phyloP scores from a whole-genome alignment of 352 stramenopile genomes.

The Lagenidium giganteum region DNA sequence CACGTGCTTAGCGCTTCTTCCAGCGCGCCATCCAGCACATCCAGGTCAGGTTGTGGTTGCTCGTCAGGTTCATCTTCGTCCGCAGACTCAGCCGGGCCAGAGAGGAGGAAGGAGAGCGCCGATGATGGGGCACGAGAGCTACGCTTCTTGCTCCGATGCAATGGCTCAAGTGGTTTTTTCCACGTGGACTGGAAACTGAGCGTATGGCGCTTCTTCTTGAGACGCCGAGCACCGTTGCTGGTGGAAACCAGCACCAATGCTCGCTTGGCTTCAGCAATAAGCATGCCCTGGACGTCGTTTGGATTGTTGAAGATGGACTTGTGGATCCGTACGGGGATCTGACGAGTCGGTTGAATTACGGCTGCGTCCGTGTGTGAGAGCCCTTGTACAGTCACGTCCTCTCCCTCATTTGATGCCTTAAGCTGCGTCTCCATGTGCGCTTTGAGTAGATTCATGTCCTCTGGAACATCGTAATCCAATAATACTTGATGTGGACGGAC shows the following conservation, averaged over 20 bases:
- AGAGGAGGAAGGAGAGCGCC: slow-evolving; percentile 76
- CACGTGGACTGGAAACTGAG: slow-evolving; percentile 75
- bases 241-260: slow-evolving; percentile 73
- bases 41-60: slow-evolving; percentile 59
- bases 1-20: slow-evolving; percentile 46
- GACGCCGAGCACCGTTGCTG: slow-evolving; percentile 51
- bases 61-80: slow-evolving; percentile 72
- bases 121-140: slow-evolving; percentile 48
- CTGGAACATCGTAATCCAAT: slow-evolving; percentile 49
- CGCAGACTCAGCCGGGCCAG: slow-evolving; percentile 55
- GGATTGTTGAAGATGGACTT: slow-evolving; percentile 84
- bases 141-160: slow-evolving; percentile 70
- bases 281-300: slow-evolving; percentile 61
- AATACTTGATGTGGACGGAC: slow-evolving; percentile 57
- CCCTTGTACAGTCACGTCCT: slow-evolving; percentile 7
- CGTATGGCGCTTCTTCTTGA: slow-evolving; percentile 87
- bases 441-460: slow-evolving; percentile 66
- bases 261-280: slow-evolving; percentile 77
- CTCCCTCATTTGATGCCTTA: not conserved
- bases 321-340: slow-evolving; percentile 78
- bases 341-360: slow-evolving; percentile 16
- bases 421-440: slow-evolving; percentile 29
- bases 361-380: slow-evolving; percentile 7
- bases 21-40: slow-evolving; percentile 43
- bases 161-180: slow-evolving; percentile 72